Conservation (phyloP, 2,329 filamentous ascomycete genomes). For the Penicillium sp. region DNA sequence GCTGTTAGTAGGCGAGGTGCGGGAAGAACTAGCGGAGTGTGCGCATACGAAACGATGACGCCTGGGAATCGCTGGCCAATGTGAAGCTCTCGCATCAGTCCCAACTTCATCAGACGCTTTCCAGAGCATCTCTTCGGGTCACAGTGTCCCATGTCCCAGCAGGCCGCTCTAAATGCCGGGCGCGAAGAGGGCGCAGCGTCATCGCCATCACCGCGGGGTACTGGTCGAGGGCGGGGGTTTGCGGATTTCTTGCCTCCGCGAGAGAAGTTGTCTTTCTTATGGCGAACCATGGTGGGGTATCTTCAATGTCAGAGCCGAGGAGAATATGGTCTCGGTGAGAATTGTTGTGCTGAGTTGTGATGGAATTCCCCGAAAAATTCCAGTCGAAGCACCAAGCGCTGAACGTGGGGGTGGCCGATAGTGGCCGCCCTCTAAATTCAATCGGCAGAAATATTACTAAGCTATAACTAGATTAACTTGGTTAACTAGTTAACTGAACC, state of each 20-base stretch:
- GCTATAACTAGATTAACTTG: no score
- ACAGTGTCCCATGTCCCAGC: constrained; percentile 97
- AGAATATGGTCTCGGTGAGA: constrained; percentile 2
- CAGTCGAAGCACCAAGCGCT: constrained; percentile 21
- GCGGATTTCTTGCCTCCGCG: constrained; percentile 73
- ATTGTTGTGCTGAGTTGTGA: constrained; percentile 6
- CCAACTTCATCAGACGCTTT: constrained; percentile 88
- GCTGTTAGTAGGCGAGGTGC: constrained; percentile 6
- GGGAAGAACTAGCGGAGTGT: background rate
- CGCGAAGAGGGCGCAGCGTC: constrained; percentile 40
- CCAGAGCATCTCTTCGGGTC: constrained; percentile 96
- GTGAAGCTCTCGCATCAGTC: constrained; percentile 89
- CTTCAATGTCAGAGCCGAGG: background rate
- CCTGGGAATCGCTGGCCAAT: constrained; percentile 90
- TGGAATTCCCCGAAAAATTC: constrained; percentile 18
- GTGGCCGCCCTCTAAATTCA: no score
- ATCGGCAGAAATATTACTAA: no score
- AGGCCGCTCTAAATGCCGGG: constrained; percentile 81
- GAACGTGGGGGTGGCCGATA: no score
- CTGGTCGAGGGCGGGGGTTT: constrained; percentile 59
- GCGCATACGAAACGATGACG: constrained; percentile 76
- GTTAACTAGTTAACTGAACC: no score
- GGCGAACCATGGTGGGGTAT: constrained; percentile 73
- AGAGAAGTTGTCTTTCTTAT: constrained; percentile 85
- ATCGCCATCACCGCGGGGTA: constrained; percentile 50